Conservation (phyloP, 2,329 filamentous ascomycete genomes). For the Emmonsiellopsis sp. region DNA sequence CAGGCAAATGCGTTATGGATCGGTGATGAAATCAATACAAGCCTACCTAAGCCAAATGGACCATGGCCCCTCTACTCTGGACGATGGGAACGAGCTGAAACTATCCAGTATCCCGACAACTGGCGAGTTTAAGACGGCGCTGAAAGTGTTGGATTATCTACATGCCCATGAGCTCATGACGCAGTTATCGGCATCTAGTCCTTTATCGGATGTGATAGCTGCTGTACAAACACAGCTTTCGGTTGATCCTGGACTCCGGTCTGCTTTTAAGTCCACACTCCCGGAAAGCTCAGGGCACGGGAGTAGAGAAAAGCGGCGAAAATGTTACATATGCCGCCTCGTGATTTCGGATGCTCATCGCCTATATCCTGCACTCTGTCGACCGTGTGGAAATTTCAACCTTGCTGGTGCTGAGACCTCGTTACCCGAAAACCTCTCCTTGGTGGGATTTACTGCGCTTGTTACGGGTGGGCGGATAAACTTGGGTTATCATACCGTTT, state of each 20-base stretch:
- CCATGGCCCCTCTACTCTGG: neutral
- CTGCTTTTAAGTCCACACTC: neutral
- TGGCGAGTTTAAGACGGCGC: slow-evolving; percentile 9
- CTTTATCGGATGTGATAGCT: neutral
- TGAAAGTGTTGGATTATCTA: slow-evolving; percentile 16
- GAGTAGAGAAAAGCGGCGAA: neutral
- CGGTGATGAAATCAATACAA: slow-evolving; percentile 7
- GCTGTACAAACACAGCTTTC: neutral
- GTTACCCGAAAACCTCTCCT: slow-evolving; percentile 19
- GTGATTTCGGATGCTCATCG: slow-evolving; percentile 13
- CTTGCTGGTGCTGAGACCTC: slow-evolving; percentile 20
- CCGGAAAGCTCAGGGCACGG: neutral
- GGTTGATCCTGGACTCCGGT: neutral
- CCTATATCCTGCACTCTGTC: slow-evolving; percentile 24
- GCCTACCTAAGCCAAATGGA: slow-evolving; percentile 14
- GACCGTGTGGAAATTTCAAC: slow-evolving; percentile 28
- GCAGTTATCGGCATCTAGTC: neutral
- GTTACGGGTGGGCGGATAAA: slow-evolving; percentile 30
- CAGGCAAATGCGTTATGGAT: slow-evolving; percentile 10
- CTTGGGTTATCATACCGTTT: slow-evolving; percentile 25
- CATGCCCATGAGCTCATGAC: slow-evolving; percentile 8
- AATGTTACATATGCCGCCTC: slow-evolving; percentile 28
- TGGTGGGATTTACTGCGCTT: slow-evolving; percentile 21
- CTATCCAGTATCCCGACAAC: slow-evolving; percentile 9
- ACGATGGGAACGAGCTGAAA: neutral